Percentiles rank a stretch among this genome's conserved stretches.
Evolutionary conservation across 2,329 filamentous ascomycete species (phyloP).

Genomic region (Hymenoscyphus salicellus): DNA sequence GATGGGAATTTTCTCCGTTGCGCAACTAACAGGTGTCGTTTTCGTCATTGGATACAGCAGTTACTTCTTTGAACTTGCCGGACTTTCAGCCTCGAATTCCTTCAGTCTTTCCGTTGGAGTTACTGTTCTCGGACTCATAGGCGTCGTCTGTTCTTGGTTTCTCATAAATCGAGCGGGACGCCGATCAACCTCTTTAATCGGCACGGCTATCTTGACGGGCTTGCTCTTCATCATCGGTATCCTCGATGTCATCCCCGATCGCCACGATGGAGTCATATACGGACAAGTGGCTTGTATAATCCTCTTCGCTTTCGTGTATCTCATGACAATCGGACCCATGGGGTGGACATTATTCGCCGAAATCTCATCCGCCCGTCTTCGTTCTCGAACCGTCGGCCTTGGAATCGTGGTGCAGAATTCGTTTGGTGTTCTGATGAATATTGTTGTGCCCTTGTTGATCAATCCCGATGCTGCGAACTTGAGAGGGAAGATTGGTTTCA

Average conservation of each 20-base stretch:
- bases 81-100: constrained; percentile 36
- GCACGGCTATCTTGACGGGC: constrained; percentile 34
- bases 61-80: constrained; percentile 48
- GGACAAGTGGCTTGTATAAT: constrained; percentile 15
- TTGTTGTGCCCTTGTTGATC: constrained; percentile 23
- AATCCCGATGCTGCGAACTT: constrained; percentile 39
- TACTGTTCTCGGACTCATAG: constrained; percentile 39
- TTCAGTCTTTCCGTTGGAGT: constrained; percentile 40
- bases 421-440: constrained; percentile 8
- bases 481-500: constrained; percentile 38
- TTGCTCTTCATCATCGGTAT: constrained; percentile 17
- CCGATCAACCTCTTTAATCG: constrained; percentile 24
- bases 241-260: constrained; percentile 4
- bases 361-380: constrained; percentile 43
- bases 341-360: constrained; percentile 43
- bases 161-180: constrained; percentile 17
- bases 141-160: constrained; percentile 23
- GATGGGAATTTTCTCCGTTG: constrained; percentile 21
- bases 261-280: constrained; percentile 3
- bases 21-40: constrained; percentile 24
- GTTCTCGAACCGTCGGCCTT: constrained; percentile 20
- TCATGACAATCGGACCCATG: constrained; percentile 33
- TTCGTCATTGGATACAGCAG: constrained; percentile 43
- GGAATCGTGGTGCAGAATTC: constrained; percentile 14
- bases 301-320: constrained; percentile 15